Evolutionary conservation across 1,284 basidiomycete genomes (phyloP), one percentile per base, ranked within the genome.

Genomic region (Puccinia polysora): DNA sequence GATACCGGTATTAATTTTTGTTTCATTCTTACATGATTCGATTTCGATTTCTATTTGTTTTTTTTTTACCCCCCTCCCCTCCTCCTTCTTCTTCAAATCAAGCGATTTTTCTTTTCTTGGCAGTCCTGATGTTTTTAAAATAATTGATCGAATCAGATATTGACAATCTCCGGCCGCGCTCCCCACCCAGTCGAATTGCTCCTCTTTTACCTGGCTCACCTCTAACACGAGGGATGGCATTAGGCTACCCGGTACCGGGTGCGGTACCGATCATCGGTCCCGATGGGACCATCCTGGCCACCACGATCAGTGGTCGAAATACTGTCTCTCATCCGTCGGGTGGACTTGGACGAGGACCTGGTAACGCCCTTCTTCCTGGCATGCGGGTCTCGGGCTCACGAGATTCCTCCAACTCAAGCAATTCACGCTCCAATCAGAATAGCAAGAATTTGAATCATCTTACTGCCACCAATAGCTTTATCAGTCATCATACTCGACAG

Each of bases 321-420:
- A 72, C 69, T 23, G 5, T 72, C 6, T 72, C 69, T 2, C 69
- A 72, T 72, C 69, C 69, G 2, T 72, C 69, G 6, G 69, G 69
- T 30, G 69, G 69, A n/a, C 69, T 72, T 43, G 69, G 69, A 28
- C 47, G 69, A 5, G 69, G 69, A 5, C 69, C 69, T 18, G 69
- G 69, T 18, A 72, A 72, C 38, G 69, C 69, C 2, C 60, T 72
- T 12, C 18, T 72, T 30, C 69, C 69, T 7, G 69, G 69, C 18
- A 72, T 72, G 69, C 28, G 69, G 10, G 69, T 72, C 28, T 72
- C 69, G 4, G 69, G 69, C 2, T 63, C 56, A 25, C 47, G 69
- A 15, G 69, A 72, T 32, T 49, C 62, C 28, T n/a, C n/a, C n/a
- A n/a, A n/a, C n/a, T n/a, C n/a, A n/a, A n/a, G n/a, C n/a, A n/a